Conservation (phyloP, 768 basidiomycete species). For the Pleurotus platypus region DNA sequence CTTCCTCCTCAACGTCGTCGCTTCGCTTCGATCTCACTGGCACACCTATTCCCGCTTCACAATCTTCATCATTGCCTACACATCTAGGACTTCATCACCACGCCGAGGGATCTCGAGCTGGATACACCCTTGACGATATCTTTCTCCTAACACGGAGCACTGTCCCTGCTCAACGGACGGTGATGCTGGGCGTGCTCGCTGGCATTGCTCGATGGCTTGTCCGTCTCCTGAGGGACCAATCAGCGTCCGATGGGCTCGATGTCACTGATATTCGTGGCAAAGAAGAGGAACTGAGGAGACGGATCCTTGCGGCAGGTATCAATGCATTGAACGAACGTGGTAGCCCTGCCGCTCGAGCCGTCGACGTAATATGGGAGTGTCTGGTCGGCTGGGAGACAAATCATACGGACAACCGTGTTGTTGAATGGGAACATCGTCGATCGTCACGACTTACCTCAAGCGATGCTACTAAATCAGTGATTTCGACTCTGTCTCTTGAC, state of each 20-base stretch:
- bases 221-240: slow-evolving; percentile 10
- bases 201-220: slow-evolving; percentile 38
- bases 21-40: slow-evolving; percentile 81
- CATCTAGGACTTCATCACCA: slow-evolving; percentile 92
- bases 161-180: slow-evolving; percentile 77
- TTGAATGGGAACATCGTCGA: slow-evolving; percentile 38
- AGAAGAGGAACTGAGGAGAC: slow-evolving; percentile 50
- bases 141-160: slow-evolving; percentile 78
- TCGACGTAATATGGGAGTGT: slow-evolving; percentile 74
- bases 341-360: slow-evolving; percentile 60
- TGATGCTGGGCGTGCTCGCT: slow-evolving; percentile 73
- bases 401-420: slow-evolving; percentile 21
- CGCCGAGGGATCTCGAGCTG: slow-evolving; percentile 72
- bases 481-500: slow-evolving; percentile 35
- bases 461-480: slow-evolving; percentile 14
- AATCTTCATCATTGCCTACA: slow-evolving; percentile 63
- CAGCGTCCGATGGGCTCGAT: slow-evolving; percentile 19
- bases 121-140: slow-evolving; percentile 86
- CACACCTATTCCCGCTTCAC: slow-evolving; percentile 51
- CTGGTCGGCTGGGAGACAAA: slow-evolving; percentile 58
- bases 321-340: slow-evolving; percentile 66
- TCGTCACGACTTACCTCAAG: slow-evolving; percentile 18
- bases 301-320: slow-evolving; percentile 63
- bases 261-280: slow-evolving; percentile 34
- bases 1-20: slow-evolving; percentile 28